Conservation (phyloP, 192 early-diverging fungal species). For the Diversispora eburnea region DNA sequence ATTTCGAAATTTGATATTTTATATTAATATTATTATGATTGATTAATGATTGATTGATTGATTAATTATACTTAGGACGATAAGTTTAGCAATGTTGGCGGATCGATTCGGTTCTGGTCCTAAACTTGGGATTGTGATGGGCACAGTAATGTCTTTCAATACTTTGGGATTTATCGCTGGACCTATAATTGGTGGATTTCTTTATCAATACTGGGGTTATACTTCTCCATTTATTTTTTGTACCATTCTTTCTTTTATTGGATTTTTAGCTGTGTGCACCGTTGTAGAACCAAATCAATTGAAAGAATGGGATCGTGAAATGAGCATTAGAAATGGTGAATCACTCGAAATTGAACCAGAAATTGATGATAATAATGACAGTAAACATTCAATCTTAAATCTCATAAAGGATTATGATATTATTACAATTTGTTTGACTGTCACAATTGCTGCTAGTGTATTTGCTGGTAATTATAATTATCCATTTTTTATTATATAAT, state of each 20-base stretch:
- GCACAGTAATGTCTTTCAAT: constrained; percentile 61
- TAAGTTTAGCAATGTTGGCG: constrained; percentile 68
- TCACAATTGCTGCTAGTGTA: constrained; percentile 47
- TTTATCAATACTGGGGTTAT: constrained; percentile 64
- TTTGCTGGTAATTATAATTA: constrained; percentile 40
- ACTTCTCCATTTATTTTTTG: constrained; percentile 69
- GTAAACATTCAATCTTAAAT: constrained; percentile 39
- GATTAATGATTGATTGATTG: no score
- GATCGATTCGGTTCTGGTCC: constrained; percentile 61
- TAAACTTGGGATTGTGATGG: constrained; percentile 70
- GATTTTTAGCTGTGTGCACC: constrained; percentile 59
- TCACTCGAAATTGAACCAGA: constrained; percentile 13
- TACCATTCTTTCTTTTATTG: constrained; percentile 52
- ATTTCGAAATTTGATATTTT: neutral
- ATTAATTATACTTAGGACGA: constrained; percentile 42
- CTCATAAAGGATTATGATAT: constrained; percentile 48
- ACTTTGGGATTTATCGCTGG: constrained; percentile 69
- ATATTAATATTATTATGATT: neutral
- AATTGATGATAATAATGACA: constrained; percentile 24
- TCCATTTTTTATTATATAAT: constrained; percentile 29
- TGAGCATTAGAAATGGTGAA: constrained; percentile 31
- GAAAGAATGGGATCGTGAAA: constrained; percentile 30
- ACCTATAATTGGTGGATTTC: constrained; percentile 60
- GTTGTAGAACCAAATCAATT: constrained; percentile 53
- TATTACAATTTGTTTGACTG: constrained; percentile 39